Base-by-base conservation (phyloP, 495 filamentous ascomycete genomes). In the Rostrohypoxylon terebratum region DNA sequence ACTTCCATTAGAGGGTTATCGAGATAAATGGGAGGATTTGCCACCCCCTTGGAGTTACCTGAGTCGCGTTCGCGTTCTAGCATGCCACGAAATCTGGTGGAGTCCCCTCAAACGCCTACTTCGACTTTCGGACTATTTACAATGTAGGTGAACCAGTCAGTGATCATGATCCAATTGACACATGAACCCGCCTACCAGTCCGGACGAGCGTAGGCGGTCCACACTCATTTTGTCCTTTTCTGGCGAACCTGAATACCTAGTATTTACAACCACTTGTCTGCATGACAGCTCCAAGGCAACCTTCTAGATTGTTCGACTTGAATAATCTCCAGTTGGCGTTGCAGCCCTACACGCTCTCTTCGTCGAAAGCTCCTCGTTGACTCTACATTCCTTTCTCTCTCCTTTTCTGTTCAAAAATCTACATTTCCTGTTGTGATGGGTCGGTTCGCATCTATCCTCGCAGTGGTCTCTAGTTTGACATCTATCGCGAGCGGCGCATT, bases 401-500 rank as follows among this genome's bases (percentile, higher is more conserved):
- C 11, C 18, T 20, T 48, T 16, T 23, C 9, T 28, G 38, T 68
- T 31, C 42, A 45, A 33, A 42, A 5, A 28, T 2, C 7, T 23
- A 20, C 8, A 44, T 2, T 25, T 16, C 33, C 51, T 11, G 34
- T 34, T 14, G 14, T 25, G 7, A 73, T 73, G 70, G 44, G 34
- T 51, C 70, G 70, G 20, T 65, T 65, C 40, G 44, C 33, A 21
- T 20, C 57, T 13, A 25, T 34, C 18, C 20, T 73, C 14, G 38
- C 55, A 9, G 51, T 18, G 61, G 11, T 59, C 20, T 69, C 54
- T 36, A 34, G 44, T 7, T 10, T 68, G 55, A 33, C 40, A 16
- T 62, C 65, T 16, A 23, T 65, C 38, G 66, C 47, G 1, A 44
- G 65, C n/a, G 65, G 47, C 61, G 61, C 71, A 3, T 77, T 78